Percentiles rank a stretch among this genome's conserved stretches.
These are phyloP conservation scores for Ceriops decandra DNA, from an alignment of 345 rosid species.

Conservation along the genomic window DNA sequence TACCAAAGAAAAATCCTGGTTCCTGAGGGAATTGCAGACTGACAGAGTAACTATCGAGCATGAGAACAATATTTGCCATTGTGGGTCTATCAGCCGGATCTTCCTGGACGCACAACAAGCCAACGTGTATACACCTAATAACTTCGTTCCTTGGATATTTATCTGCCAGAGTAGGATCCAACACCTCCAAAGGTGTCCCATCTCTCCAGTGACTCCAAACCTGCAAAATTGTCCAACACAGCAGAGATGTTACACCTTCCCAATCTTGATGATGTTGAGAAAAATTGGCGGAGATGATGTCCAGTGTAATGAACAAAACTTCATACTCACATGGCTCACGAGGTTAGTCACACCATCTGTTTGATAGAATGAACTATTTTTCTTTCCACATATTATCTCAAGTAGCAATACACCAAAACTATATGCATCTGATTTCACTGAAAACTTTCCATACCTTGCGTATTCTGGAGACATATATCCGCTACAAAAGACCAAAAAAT, in stretches of 20 bases:
- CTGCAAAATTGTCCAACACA: not conserved
- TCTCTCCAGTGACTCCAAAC: not conserved
- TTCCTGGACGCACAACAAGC: constrained; percentile 61
- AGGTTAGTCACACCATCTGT: constrained; percentile 23
- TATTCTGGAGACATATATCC: constrained; percentile 32
- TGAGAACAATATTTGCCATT: constrained; percentile 41
- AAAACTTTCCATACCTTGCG: constrained; percentile 27
- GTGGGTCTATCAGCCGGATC: constrained; percentile 47
- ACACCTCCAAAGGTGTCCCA: constrained; percentile 31
- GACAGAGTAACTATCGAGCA: constrained; percentile 42
- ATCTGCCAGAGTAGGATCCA: constrained; percentile 39
- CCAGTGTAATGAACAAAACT: not conserved
- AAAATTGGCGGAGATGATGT: not conserved
- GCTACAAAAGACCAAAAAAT: not conserved
- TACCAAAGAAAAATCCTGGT: constrained; percentile 29
- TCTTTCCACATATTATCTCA: constrained; percentile 36
- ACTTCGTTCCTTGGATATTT: constrained; percentile 38
- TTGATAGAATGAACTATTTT: constrained; percentile 25
- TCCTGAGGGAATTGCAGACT: constrained; percentile 33
- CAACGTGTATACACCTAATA: constrained; percentile 47
- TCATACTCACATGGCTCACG: constrained; percentile 34
- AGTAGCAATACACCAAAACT: constrained; percentile 19
- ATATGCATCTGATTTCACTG: constrained; percentile 15
- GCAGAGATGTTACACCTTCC: not conserved
- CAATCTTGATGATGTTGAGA: not conserved